Evolutionary conservation across 129 eudicot species (phyloP).

Genomic region (Sambucus nigra): DNA sequence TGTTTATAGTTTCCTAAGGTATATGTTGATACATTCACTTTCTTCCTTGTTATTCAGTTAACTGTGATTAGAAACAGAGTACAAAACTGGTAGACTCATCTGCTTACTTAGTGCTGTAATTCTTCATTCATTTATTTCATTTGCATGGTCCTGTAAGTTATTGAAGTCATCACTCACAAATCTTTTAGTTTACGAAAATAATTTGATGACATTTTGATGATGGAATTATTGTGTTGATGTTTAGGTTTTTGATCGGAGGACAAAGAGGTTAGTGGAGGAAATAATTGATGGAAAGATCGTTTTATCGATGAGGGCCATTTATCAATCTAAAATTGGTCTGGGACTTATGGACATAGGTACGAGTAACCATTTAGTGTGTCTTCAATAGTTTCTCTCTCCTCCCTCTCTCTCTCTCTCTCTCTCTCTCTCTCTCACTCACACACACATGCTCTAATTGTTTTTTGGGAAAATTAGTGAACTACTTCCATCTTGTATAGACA

Average conservation of each 20-base stretch:
- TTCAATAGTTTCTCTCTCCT: background rate
- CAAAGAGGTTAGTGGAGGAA: conserved; percentile 89
- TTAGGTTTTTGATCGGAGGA: conserved; percentile 81
- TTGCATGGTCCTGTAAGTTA: background rate
- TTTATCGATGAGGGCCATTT: conserved; percentile 86
- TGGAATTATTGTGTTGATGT: conserved; percentile 12
- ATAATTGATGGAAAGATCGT: conserved; percentile 78
- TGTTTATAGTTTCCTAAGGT: background rate
- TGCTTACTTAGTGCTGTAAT: conserved; percentile 6
- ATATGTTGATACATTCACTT: too few species aligned
- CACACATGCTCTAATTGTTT: background rate
- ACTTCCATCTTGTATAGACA: background rate
- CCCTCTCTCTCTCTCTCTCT: background rate
- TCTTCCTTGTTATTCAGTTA: background rate
- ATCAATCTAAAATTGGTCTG: conserved; percentile 83
- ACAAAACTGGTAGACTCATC: background rate
- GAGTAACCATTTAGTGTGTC: conserved; percentile 1
- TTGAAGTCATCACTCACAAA: background rate
- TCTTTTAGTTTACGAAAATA: background rate
- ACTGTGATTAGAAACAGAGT: background rate
- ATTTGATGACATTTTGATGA: conserved; percentile 9
- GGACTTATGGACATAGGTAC: conserved; percentile 86
- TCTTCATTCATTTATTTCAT: background rate
- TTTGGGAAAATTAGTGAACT: background rate
- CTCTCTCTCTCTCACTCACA: too few species aligned